These are phyloP conservation scores for Pleurotus eryngii DNA, from an alignment of 768 basidiomycete species.

Conservation along the genomic window DNA sequence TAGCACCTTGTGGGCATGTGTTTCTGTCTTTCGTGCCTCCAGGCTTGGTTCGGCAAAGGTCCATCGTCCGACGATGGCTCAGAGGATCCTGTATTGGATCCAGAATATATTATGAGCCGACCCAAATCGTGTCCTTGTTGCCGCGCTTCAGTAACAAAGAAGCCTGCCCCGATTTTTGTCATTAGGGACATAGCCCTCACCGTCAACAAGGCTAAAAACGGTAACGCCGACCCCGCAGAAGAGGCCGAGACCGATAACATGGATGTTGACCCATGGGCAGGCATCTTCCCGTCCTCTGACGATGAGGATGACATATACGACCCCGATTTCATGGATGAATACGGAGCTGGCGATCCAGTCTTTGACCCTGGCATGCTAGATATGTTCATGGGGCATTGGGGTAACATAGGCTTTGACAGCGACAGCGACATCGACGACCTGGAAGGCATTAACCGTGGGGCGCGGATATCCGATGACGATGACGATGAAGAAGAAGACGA, in stretches of 20 bases:
- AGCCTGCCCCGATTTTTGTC: constrained; percentile 68
- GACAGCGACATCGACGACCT: constrained; percentile 30
- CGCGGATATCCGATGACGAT: constrained; percentile 22
- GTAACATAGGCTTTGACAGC: constrained; percentile 16
- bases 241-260: constrained; percentile 11
- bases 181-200: constrained; percentile 56
- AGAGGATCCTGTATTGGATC: constrained; percentile 34
- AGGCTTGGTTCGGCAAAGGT: constrained; percentile 75
- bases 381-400: constrained; percentile 6
- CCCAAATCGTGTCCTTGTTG: constrained; percentile 75
- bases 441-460: too few species aligned
- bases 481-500: constrained; percentile 21
- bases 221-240: constrained; percentile 13
- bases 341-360: constrained; percentile 16
- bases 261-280: constrained; percentile 66
- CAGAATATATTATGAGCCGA: constrained; percentile 50
- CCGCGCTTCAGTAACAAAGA: constrained; percentile 49
- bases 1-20: constrained; percentile 78
- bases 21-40: constrained; percentile 67
- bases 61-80: constrained; percentile 41
- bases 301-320: constrained; percentile 37
- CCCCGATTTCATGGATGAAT: constrained; percentile 31
- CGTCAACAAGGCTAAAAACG: constrained; percentile 41
- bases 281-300: constrained; percentile 53
- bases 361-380: constrained; percentile 3